Base-by-base conservation (phyloP, 768 basidiomycete genomes). In the Tulasnella sp. region DNA sequence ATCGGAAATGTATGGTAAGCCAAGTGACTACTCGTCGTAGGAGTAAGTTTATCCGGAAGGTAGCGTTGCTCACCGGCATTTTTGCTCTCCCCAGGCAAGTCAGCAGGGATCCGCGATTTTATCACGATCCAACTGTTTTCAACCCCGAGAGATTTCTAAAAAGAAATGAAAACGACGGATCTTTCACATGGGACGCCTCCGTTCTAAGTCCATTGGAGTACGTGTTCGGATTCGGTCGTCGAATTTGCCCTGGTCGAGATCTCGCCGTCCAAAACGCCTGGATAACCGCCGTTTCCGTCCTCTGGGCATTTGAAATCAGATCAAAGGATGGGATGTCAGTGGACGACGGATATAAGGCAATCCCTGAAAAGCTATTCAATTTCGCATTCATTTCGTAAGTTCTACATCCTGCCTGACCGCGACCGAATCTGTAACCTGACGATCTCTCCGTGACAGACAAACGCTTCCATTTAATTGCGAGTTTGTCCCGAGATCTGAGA, bases 1-100 rank as follows among this genome's bases (percentile, higher is more conserved):
- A 9, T 80, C 37, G 39, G 39, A 13, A 80, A 80, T 61, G 73
- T 61, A 20, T 80, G 79, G 79, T 79, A 35, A 32, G 79, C 37
- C 40, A n/a, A 20, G 16, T 48, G 20, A 16, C n/a, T 51, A 20
- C 6, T n/a, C n/a, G 23, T n/a, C n/a, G n/a, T 7, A 7, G 23
- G 5, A 3, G 23, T 0, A 23, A 51, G 51, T 51, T n/a, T 18
- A 10, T 10, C 44, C 46, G 0, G 20, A 29, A 44, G 73, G 3
- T 44, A 0, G 29, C 51, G 3, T 32, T 3, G 4, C 16, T 23
- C 44, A n/a, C 9, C 16, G 18, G n/a, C 23, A 1, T 11, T 11
- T 7, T n/a, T 11, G 20, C n/a, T 7, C n/a, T 51, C 20, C 6
- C 15, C 18, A 74, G 73, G 73, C 20, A 32, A 2, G 44, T 74